Percentiles rank a stretch among this genome's conserved stretches.
Evolutionary conservation across 1,284 basidiomycete genomes (phyloP).

Genomic region (Sparassis latifolia): DNA sequence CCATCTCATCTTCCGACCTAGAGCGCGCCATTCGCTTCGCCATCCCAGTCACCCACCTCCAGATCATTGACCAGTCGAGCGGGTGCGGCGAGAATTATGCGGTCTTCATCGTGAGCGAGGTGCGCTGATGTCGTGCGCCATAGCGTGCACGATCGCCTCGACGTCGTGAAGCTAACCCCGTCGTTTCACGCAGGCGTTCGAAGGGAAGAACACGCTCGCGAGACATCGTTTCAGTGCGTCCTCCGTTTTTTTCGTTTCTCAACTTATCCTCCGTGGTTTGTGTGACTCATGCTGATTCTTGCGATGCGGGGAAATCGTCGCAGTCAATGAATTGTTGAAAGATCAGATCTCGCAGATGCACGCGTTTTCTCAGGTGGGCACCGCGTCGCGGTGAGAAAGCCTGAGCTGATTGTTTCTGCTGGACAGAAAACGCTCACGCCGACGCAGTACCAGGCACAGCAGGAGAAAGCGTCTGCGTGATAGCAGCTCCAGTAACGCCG

Average conservation of each 20-base stretch:
- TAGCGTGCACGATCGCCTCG: not conserved
- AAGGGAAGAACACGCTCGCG: constrained; percentile 69
- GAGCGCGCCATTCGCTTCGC: constrained; percentile 54
- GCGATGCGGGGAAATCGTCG: constrained; percentile 1
- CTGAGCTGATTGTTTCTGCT: not conserved
- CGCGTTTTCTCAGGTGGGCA: constrained; percentile 73
- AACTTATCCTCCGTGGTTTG: not conserved
- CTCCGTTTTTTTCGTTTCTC: not conserved
- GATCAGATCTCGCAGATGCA: constrained; percentile 71
- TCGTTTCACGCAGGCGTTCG: constrained; percentile 46
- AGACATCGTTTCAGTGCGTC: constrained; percentile 59
- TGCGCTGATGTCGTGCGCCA: constrained; percentile 21
- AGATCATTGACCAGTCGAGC: constrained; percentile 68
- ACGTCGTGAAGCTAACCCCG: not conserved
- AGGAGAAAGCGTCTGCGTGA: constrained; percentile 27
- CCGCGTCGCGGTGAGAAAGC: not conserved
- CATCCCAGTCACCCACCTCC: constrained; percentile 56
- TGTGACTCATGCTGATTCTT: not conserved
- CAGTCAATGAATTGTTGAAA: constrained; percentile 74
- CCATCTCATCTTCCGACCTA: constrained; percentile 47
- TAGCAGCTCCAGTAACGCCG: not conserved
- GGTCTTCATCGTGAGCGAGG: constrained; percentile 70
- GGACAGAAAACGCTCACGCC: constrained; percentile 70
- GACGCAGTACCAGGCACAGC: constrained; percentile 54
- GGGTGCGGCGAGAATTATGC: constrained; percentile 76